These are phyloP conservation scores for Ustilago lituana DNA, from an alignment of 1,284 basidiomycete species.

Conservation along the genomic window DNA sequence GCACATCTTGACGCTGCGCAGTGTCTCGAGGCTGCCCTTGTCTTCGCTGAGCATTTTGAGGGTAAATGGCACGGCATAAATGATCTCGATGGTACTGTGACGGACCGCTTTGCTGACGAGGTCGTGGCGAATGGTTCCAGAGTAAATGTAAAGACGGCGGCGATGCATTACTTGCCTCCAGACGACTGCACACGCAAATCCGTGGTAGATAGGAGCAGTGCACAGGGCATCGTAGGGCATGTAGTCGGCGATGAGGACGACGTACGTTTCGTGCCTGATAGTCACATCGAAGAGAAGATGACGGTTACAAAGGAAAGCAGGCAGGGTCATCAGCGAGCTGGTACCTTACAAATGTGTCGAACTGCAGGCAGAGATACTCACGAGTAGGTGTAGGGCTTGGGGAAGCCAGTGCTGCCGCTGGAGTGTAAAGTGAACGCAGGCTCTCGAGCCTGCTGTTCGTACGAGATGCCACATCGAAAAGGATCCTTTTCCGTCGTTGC, in stretches of 20 bases:
- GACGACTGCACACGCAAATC: constrained; percentile 26
- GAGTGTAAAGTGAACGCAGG: constrained; percentile 39
- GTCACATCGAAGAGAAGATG: too few relatives aligned
- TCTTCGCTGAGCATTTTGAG: constrained; percentile 72
- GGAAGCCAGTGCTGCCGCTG: constrained; percentile 48
- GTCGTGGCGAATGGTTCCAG: constrained; percentile 24
- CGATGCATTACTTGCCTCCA: constrained; percentile 33
- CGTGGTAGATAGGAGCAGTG: constrained; percentile 48
- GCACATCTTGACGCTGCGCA: constrained; percentile 72
- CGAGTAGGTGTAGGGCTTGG: constrained; percentile 38
- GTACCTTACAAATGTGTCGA: too few relatives aligned
- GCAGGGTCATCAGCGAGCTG: too few relatives aligned
- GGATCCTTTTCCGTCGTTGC: constrained; percentile 10
- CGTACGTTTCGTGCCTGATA: constrained; percentile 22
- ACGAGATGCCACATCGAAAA: constrained; percentile 9
- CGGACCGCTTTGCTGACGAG: constrained; percentile 13
- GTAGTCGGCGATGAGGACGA: constrained; percentile 21
- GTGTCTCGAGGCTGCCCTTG: constrained; percentile 70
- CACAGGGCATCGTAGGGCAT: constrained; percentile 26
- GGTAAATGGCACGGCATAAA: constrained; percentile 69
- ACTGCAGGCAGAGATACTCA: too few relatives aligned
- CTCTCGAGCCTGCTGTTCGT: constrained; percentile 15
- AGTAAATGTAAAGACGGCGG: constrained; percentile 29
- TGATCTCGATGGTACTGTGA: constrained; percentile 15
- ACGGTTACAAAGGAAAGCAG: too few relatives aligned